Evolutionary conservation across 2,329 filamentous ascomycete species (phyloP), one percentile per base, ranked within the genome.

Genomic region (Aureobasidium sp.): DNA sequence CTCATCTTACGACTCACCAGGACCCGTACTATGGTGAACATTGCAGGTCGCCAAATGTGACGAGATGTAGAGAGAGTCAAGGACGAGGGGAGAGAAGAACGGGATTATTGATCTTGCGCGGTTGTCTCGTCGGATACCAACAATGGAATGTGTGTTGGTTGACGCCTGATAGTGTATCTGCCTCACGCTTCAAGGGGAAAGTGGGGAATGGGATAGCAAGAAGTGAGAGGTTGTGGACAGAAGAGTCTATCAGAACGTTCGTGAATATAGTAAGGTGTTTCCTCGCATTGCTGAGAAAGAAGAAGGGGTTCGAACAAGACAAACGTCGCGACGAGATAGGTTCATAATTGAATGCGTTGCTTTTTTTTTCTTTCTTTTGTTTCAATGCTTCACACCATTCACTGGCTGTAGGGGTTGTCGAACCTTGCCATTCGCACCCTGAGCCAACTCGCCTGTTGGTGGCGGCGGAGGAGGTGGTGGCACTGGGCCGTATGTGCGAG

Each of bases 391-490:
- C 24, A 67, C 63, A 27, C 70, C 70, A 65, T 71, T 71, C 57
- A 71, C 65, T 65, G 65, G 46, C 51, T 70, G 70, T 56, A 15
- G 29, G 5, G 37, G 43, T 48, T 62, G 60, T 53, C 43, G 60
- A 2, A 32, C 50, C 50, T 51, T 51, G 43, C 32, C 32, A 46
- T 43, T 51, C 17, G 15, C n/a, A n/a, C 39, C 60, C 13, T 61
- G 43, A 5, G 59, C 29, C 15, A 37, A 32, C 10, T 56, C 55
- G 55, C 51, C 61, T 46, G 57, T 56, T 17, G 47, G 59, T 20
- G 77, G 69, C 41, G 80, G 75, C 43, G 78, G 78, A 10, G 80
- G 80, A 10, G 81, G 81, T 20, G 79, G 80, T 29, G 79, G 79
- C 26, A 79, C 78, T 65, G 75, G 65, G 71, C 79, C 66, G 74